phyloP scores from a whole-genome alignment of 129 eudicot species.

The Lactuca saligna region DNA sequence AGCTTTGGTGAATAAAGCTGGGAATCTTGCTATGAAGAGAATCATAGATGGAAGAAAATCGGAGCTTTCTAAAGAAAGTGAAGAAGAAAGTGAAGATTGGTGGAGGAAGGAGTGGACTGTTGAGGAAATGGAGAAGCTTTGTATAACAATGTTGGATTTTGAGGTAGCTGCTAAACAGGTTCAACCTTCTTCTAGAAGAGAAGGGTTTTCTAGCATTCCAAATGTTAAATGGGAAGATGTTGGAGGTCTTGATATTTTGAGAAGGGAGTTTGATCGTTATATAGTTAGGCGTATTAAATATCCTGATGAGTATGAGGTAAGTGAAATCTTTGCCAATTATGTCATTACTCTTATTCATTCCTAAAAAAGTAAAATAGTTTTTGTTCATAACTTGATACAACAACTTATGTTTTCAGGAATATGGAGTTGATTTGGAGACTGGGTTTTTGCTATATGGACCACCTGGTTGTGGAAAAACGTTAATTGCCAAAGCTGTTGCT shows the following conservation, averaged over 20 bases:
- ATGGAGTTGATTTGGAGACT: conserved; percentile 65
- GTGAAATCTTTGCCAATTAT: not conserved
- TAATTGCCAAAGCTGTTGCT: conserved; percentile 95
- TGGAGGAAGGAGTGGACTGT: conserved; percentile 63
- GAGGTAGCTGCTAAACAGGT: conserved; percentile 61
- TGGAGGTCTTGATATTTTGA: conserved; percentile 72
- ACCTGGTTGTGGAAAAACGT: conserved; percentile 96
- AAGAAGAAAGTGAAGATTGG: conserved; percentile 51
- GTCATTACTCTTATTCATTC: too few species aligned
- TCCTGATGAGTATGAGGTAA: conserved; percentile 73
- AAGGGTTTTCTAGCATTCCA: conserved; percentile 84
- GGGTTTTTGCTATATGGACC: conserved; percentile 95
- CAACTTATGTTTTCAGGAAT: conserved; percentile 37
- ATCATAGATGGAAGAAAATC: conserved; percentile 54
- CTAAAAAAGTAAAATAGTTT: not conserved
- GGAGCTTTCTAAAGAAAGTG: conserved; percentile 38
- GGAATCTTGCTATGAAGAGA: conserved; percentile 69
- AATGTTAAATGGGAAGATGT: conserved; percentile 89
- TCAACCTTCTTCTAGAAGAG: conserved; percentile 84
- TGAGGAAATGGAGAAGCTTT: conserved; percentile 72
- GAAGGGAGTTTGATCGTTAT: conserved; percentile 64
- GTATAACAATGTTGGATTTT: conserved; percentile 69
- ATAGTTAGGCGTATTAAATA: conserved; percentile 70
- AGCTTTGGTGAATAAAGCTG: conserved; percentile 68
- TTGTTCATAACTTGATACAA: not conserved